phyloP scores from a whole-genome alignment of 352 stramenopile genomes.

The Pythium diclinum region DNA sequence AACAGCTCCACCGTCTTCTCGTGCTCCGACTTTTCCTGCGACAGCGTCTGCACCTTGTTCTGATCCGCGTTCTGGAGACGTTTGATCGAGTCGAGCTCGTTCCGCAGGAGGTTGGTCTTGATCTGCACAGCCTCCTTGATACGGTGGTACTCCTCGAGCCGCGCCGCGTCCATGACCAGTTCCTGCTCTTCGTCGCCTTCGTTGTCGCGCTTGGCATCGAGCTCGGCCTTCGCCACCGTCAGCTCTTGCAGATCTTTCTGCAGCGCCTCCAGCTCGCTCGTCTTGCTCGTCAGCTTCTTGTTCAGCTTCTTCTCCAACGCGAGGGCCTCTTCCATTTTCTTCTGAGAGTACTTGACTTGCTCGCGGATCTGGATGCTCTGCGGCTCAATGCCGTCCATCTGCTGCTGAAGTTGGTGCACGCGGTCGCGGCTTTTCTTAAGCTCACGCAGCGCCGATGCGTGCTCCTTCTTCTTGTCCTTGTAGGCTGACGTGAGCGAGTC shows the following conservation, averaged over 20 bases:
- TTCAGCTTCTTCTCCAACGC: constrained; percentile 50
- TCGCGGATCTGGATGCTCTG: constrained; percentile 85
- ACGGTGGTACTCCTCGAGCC: constrained; percentile 80
- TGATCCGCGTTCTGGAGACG: constrained; percentile 63
- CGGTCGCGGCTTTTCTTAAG: constrained; percentile 61
- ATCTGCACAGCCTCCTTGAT: constrained; percentile 74
- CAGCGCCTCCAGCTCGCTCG: constrained; percentile 79
- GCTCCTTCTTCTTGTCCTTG: constrained; percentile 75
- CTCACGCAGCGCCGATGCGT: constrained; percentile 48
- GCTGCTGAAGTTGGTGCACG: constrained; percentile 73
- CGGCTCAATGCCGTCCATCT: constrained; percentile 82
- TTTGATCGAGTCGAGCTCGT: constrained; percentile 65
- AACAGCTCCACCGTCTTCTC: constrained; percentile 64
- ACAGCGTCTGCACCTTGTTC: constrained; percentile 69
- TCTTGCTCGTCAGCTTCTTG: constrained; percentile 82
- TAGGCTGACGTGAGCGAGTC: constrained; percentile 41
- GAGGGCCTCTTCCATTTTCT: constrained; percentile 60
- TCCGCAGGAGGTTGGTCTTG: constrained; percentile 69
- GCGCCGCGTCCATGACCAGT: constrained; percentile 57
- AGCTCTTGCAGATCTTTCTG: constrained; percentile 66
- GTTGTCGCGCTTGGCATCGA: constrained; percentile 48
- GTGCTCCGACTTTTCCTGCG: constrained; percentile 71
- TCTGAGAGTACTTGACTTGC: constrained; percentile 80
- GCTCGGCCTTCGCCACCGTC: constrained; percentile 47
- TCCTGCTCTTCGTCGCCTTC: constrained; percentile 41